A percentile compares a stretch with the other conserved stretches of the same genome.
Evolutionary conservation across 768 basidiomycete species (phyloP).

Genomic region (Calocybe indica): DNA sequence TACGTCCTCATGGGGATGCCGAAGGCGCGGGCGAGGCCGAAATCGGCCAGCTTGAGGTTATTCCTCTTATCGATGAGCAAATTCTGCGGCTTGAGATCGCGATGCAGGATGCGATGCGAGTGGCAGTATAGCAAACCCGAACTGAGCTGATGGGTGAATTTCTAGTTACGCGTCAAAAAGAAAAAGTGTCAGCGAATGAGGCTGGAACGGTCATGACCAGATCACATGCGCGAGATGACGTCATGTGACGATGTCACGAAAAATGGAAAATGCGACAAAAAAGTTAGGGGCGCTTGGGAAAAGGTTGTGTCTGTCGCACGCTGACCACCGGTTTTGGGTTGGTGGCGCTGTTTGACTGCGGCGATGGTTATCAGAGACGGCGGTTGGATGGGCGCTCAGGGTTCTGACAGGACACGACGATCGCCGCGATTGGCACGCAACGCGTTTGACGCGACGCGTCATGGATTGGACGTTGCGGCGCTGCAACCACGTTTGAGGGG

Average conservation of each 20-base stretch:
- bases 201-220: too few species aligned
- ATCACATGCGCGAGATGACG: too few species aligned
- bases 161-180: slow-evolving; percentile 39
- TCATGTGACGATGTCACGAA: too few species aligned
- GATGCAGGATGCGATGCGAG: slow-evolving; percentile 92
- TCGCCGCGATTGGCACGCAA: neutral
- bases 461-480: slow-evolving; percentile 9
- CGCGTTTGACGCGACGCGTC: slow-evolving; percentile 13
- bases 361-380: too few species aligned
- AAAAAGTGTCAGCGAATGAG: too few species aligned
- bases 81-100: slow-evolving; percentile 96
- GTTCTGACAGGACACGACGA: neutral
- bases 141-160: slow-evolving; percentile 92
- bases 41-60: slow-evolving; percentile 95
- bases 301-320: too few species aligned
- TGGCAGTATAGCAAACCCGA: slow-evolving; percentile 93
- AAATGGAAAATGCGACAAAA: too few species aligned
- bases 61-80: slow-evolving; percentile 84
- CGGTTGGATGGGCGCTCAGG: too few species aligned
- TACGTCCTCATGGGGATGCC: slow-evolving; percentile 99
- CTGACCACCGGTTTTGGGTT: too few species aligned
- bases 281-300: too few species aligned
- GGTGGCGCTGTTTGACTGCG: too few species aligned
- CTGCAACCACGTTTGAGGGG: slow-evolving; percentile 2
- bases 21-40: slow-evolving; percentile 93